Percentiles rank a stretch among this genome's conserved stretches.
phyloP scores from a whole-genome alignment of 1,284 basidiomycete genomes.

The Ustilago cynodontis region DNA sequence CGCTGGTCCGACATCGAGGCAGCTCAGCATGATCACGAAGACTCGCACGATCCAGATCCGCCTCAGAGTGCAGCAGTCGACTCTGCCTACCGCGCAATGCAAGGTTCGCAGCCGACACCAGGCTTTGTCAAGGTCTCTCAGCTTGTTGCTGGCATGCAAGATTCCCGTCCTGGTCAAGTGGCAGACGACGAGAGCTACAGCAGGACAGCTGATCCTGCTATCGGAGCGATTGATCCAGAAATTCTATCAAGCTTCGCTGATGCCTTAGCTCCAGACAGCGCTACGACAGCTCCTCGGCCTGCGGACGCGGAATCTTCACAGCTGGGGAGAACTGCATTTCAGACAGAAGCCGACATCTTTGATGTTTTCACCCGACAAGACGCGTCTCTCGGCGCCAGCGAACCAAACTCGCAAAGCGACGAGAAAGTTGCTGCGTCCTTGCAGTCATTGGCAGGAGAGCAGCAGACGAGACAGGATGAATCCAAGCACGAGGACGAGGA shows the following conservation, averaged over 20 bases:
- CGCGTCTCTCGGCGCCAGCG: conserved; percentile 5
- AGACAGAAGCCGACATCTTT: conserved; percentile 30
- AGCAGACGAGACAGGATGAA: not conserved
- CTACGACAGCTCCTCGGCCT: not conserved
- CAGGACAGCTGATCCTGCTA: not conserved
- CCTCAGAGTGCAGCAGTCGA: conserved; percentile 1
- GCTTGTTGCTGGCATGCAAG: conserved; percentile 32
- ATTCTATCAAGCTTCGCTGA: conserved; percentile 8
- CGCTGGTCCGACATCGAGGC: conserved; percentile 41
- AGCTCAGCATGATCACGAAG: conserved; percentile 6
- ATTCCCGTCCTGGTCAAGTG: not conserved
- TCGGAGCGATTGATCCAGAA: conserved; percentile 32
- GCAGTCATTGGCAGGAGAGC: not conserved
- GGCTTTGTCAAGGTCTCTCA: conserved; percentile 46
- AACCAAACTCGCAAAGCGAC: conserved; percentile 3
- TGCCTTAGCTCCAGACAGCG: not conserved
- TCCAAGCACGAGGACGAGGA: not conserved
- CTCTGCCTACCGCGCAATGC: conserved; percentile 28
- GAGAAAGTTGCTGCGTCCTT: not conserved
- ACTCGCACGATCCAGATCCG: not conserved
- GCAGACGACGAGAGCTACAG: not conserved
- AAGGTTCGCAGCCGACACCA: conserved; percentile 30
- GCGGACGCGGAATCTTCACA: not conserved
- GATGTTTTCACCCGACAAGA: conserved; percentile 37
- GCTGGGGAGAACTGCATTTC: not conserved